Percentiles rank a stretch among this genome's conserved stretches.
Evolutionary conservation across 805 yeast genomes (phyloP).

Genomic region (Saturnispora hagleri): DNA sequence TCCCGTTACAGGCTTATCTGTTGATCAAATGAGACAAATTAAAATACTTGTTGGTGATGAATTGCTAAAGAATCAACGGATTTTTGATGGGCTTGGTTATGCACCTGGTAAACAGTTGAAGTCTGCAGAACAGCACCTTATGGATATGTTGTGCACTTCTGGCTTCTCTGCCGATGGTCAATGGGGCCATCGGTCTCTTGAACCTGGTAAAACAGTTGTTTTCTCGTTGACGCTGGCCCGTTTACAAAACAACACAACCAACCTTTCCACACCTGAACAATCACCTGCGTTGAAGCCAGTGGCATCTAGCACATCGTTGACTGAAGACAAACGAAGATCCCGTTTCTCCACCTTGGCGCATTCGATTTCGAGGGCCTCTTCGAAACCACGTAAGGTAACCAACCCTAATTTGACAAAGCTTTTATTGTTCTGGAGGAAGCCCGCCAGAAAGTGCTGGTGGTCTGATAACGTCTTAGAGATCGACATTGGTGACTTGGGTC

Average conservation of each 20-base stretch:
- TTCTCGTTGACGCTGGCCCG: conserved; percentile 72
- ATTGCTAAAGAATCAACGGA: conserved; percentile 44
- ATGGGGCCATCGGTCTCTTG: conserved; percentile 90
- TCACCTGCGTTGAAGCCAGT: conserved; percentile 28
- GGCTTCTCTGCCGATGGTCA: conserved; percentile 59
- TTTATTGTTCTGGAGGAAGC: conserved; percentile 90
- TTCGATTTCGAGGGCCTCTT: conserved; percentile 38
- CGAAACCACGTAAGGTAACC: conserved; percentile 24
- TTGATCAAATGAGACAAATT: conserved; percentile 54
- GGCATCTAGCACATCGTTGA: conserved; percentile 12
- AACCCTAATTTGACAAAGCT: conserved; percentile 47
- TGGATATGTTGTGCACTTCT: conserved; percentile 89
- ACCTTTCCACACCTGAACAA: conserved; percentile 14
- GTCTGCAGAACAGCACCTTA: conserved; percentile 88
- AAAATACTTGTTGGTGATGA: conserved; percentile 67
- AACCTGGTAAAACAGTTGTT: conserved; percentile 80
- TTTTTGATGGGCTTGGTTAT: conserved; percentile 77
- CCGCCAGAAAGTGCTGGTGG: conserved; percentile 99
- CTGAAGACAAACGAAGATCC: conserved; percentile 26
- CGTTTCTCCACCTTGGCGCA: conserved; percentile 54
- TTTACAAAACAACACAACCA: conserved; percentile 27
- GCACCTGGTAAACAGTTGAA: conserved; percentile 47
- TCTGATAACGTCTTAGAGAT: conserved; percentile 49
- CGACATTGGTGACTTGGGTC: conserved; percentile 22
- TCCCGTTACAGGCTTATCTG: conserved; percentile 45